Evolutionary conservation across 345 rosid species (phyloP), one percentile per base, ranked within the genome.

Genomic region (Excoecaria cochinchinensis): DNA sequence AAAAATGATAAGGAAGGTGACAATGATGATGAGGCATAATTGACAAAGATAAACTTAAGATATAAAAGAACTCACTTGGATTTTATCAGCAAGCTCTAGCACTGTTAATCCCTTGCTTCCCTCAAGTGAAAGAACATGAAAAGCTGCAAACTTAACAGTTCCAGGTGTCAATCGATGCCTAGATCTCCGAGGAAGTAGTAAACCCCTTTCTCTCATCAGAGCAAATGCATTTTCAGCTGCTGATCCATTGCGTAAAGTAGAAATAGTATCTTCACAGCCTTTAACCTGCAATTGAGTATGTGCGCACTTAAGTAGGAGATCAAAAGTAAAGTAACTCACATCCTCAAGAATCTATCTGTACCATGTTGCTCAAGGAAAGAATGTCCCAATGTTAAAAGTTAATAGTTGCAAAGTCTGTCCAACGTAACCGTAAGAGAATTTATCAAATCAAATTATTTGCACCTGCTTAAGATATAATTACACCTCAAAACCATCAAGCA

Each of bases 121-220:
- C 83, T 96, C 97, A 47, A 93, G 97, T 55, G 99, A 96, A 50
- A 96, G 95, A 85, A 96, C 98, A 82, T 96, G 98, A 82, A 96
- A 96, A 71, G 99, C 99, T 6, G 99, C 99, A 90, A 96, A 96
- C 80, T 96, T 93, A 74, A 96, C 99, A 59, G 99, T 96, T 84
- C 99, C 98, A 76, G 99, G 99, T 53, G 99, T 96, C 87, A 96
- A 83, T 63, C 98, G 91, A 82, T 96, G 99, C 86, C 99, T 92
- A 36, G 97, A 93, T 84, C 89, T 92, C 70, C 95, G 87, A 39
- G 99, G 97, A 78, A 87, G 88, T 76, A 96, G 82, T 63, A 96
- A 82, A 65, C 99, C 99, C 81, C 90, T 96, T 78, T 96, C 98
- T 74, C 92, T 89, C 99, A 96, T 96, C 75, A 84, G 73, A 50